phyloP scores from a whole-genome alignment of 2,329 filamentous ascomycete genomes.

The Thielaviopsis musarum region DNA sequence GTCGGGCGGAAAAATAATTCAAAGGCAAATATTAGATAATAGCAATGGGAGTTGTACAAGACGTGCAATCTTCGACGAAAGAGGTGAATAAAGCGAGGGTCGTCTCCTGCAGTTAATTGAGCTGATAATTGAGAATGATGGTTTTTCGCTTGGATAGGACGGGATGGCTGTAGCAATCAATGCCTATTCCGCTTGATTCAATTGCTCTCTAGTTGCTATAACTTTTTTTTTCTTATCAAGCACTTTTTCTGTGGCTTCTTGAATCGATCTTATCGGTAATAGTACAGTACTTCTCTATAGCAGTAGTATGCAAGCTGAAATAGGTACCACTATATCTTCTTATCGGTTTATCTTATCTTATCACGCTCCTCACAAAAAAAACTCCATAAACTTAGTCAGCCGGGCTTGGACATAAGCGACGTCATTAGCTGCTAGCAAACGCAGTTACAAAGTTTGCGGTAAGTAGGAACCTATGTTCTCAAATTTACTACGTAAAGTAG shows the following conservation, averaged over 20 bases:
- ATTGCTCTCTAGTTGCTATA: background rate
- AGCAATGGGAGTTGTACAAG: background rate
- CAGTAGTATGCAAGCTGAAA: background rate
- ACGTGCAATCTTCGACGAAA: constrained; percentile 10
- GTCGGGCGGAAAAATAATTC: background rate
- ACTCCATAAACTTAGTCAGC: background rate
- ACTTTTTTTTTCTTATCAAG: constrained; percentile 12
- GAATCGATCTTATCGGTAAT: background rate
- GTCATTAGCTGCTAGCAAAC: background rate
- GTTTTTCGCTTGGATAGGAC: background rate
- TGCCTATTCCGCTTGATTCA: background rate
- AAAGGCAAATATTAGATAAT: background rate
- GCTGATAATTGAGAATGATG: background rate
- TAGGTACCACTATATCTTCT: constrained; percentile 4
- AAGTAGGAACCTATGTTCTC: too few species aligned
- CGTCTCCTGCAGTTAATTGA: constrained; percentile 10
- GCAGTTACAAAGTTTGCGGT: too few species aligned
- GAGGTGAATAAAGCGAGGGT: background rate
- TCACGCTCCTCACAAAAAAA: constrained; percentile 1
- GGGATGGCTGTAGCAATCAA: background rate
- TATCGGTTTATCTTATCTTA: constrained; percentile 10
- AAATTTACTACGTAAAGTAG: too few species aligned
- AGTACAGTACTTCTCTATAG: background rate
- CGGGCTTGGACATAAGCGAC: background rate
- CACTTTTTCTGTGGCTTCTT: constrained; percentile 9